Evolutionary conservation across 2,329 filamentous ascomycete genomes (phyloP).

Genomic region (Byssoonygena ceratinophila): DNA sequence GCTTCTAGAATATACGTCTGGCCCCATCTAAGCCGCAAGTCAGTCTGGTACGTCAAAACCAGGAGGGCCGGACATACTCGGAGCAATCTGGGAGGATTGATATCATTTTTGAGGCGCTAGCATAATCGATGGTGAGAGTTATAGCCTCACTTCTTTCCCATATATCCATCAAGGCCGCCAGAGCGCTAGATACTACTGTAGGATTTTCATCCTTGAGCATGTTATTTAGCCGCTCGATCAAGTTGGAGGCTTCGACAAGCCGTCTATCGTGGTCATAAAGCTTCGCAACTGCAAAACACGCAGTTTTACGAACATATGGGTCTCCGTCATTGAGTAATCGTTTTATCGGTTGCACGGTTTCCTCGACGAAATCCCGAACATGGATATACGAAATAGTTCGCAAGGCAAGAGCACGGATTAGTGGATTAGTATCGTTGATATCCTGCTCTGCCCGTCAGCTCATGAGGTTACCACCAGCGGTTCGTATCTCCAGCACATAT

Average conservation of each 20-base stretch:
- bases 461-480: not conserved
- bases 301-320: constrained; percentile 95
- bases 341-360: constrained; percentile 75
- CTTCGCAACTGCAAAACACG: constrained; percentile 92
- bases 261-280: constrained; percentile 91
- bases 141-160: constrained; percentile 97
- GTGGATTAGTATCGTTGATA: constrained; percentile 83
- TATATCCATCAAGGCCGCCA: constrained; percentile 89
- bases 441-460: constrained; percentile 46
- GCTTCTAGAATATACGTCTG: constrained; percentile 98
- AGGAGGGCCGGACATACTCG: constrained; percentile 53
- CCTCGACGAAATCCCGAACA: constrained; percentile 88
- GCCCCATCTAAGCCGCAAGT: constrained; percentile 59
- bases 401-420: constrained; percentile 82
- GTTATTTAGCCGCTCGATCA: constrained; percentile 82
- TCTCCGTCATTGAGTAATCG: constrained; percentile 73
- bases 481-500: not conserved
- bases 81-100: constrained; percentile 94
- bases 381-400: constrained; percentile 97
- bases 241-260: constrained; percentile 78
- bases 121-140: constrained; percentile 95
- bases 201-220: constrained; percentile 93
- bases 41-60: not conserved
- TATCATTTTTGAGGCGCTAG: constrained; percentile 95
- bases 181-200: constrained; percentile 87